phyloP scores from a whole-genome alignment of 805 yeast species.

The Metschnikowia borealis region DNA sequence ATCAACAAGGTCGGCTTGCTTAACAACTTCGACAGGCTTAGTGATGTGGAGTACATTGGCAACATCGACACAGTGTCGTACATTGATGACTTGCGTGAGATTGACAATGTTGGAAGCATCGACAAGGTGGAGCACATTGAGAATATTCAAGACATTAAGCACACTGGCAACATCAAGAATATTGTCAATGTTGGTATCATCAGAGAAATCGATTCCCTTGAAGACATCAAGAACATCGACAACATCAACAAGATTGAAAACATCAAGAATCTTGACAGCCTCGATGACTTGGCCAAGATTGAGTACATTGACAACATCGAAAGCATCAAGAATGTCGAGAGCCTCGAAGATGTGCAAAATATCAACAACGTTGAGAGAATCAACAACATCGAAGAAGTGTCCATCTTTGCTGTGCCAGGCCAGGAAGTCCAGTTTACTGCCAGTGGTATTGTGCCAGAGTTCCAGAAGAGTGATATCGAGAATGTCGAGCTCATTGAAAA shows the following conservation, averaged over 20 bases:
- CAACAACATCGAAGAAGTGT: slow-evolving; percentile 1
- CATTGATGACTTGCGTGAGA: slow-evolving; percentile 3
- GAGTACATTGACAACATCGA: slow-evolving; percentile 3
- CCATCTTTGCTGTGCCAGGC: not conserved
- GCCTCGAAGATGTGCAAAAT: not conserved
- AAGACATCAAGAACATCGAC: slow-evolving; percentile 3
- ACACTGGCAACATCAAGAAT: slow-evolving; percentile 1
- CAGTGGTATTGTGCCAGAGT: not conserved
- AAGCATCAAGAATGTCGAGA: slow-evolving; percentile 2
- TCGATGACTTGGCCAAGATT: slow-evolving; percentile 4
- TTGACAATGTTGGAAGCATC: slow-evolving; percentile 4
- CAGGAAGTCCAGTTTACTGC: not conserved
- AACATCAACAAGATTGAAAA: not conserved
- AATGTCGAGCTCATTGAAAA: slow-evolving; percentile 2
- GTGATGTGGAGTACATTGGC: slow-evolving; percentile 1
- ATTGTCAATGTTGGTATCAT: slow-evolving; percentile 1
- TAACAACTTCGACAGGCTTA: slow-evolving; percentile 2
- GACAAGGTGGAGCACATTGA: slow-evolving; percentile 5
- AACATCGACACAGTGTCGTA: not conserved
- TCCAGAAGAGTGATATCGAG: not conserved
- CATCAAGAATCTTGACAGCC: slow-evolving; percentile 3
- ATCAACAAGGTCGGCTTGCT: slow-evolving; percentile 1
- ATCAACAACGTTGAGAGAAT: slow-evolving; percentile 3
- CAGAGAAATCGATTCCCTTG: slow-evolving; percentile 1
- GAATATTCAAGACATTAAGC: not conserved